Evolutionary conservation across 768 basidiomycete genomes (phyloP).

Genomic region (Gyrodon lividus): DNA sequence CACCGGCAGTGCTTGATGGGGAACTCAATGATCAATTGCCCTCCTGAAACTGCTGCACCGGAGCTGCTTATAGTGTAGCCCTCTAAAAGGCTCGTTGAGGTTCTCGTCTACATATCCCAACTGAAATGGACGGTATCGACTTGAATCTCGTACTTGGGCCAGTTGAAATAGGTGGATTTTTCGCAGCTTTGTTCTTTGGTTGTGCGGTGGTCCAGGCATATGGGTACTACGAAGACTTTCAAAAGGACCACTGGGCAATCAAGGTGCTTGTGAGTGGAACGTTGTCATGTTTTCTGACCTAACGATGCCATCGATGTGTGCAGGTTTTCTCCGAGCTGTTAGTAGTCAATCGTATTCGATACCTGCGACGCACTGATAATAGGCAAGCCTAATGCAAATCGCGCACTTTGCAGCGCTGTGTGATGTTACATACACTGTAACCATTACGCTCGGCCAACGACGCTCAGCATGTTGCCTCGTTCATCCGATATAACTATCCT

Average conservation of each 20-base stretch:
- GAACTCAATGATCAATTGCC: too few species aligned
- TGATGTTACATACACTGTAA: not conserved
- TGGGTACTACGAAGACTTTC: constrained; percentile 3
- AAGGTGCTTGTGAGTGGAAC: not conserved
- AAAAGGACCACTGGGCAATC: not conserved
- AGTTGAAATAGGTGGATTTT: not conserved
- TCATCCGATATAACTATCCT: not conserved
- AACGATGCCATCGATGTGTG: not conserved
- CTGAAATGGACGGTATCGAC: not conserved
- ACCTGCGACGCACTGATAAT: not conserved
- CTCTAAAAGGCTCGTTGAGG: too few species aligned
- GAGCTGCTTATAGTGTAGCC: too few species aligned
- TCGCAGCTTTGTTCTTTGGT: constrained; percentile 1
- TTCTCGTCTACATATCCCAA: too few species aligned
- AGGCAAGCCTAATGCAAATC: not conserved
- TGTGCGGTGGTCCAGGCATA: constrained; percentile 2
- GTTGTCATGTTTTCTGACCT: not conserved
- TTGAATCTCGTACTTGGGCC: not conserved
- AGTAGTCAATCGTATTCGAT: not conserved
- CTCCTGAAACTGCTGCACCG: too few species aligned
- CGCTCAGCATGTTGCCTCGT: not conserved
- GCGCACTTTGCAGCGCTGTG: not conserved
- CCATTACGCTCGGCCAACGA: not conserved
- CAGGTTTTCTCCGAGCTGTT: not conserved
- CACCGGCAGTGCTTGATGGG: too few species aligned